phyloP scores from a whole-genome alignment of 2,329 filamentous ascomycete species.

The Mycosphaerella sp. region DNA sequence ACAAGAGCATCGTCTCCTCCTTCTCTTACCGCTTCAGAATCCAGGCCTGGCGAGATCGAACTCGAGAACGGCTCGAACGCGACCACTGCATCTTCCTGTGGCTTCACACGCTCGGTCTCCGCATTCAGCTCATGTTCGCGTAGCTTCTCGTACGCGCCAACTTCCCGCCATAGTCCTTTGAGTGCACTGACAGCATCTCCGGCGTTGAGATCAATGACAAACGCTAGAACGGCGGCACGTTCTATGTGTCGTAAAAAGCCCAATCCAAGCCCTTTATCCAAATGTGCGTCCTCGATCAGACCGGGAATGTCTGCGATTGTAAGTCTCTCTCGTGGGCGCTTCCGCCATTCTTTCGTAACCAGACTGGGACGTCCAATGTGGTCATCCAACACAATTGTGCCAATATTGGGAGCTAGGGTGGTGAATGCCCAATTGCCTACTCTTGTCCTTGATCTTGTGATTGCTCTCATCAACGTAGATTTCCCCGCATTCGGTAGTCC shows the following conservation, averaged over 20 bases:
- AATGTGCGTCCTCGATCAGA: conserved; percentile 82
- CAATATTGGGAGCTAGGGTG: conserved; percentile 89
- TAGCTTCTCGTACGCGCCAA: conserved; percentile 77
- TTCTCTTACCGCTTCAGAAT: conserved; percentile 15
- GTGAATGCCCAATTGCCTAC: conserved; percentile 97
- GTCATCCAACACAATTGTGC: conserved; percentile 87
- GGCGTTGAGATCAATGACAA: conserved; percentile 78
- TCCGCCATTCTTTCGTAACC: conserved; percentile 42
- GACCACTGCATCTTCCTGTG: conserved; percentile 39
- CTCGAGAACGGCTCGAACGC: conserved; percentile 40
- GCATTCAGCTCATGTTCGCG: conserved; percentile 65
- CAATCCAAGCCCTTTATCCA: conserved; percentile 84
- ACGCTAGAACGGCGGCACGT: conserved; percentile 84
- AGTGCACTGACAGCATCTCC: conserved; percentile 74
- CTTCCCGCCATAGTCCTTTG: conserved; percentile 80
- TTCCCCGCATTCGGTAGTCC: conserved; percentile 95
- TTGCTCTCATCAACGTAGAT: conserved; percentile 77
- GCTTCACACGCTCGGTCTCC: conserved; percentile 52
- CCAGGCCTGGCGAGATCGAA: conserved; percentile 32
- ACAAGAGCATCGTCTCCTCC: conserved; percentile 22
- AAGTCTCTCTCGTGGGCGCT: conserved; percentile 65
- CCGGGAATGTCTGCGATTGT: conserved; percentile 95
- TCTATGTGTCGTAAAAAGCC: conserved; percentile 93
- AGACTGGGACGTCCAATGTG: conserved; percentile 66
- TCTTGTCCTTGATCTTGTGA: conserved; percentile 82